Evolutionary conservation across 345 rosid species (phyloP).

Genomic region (Conringia planisiliqua): DNA sequence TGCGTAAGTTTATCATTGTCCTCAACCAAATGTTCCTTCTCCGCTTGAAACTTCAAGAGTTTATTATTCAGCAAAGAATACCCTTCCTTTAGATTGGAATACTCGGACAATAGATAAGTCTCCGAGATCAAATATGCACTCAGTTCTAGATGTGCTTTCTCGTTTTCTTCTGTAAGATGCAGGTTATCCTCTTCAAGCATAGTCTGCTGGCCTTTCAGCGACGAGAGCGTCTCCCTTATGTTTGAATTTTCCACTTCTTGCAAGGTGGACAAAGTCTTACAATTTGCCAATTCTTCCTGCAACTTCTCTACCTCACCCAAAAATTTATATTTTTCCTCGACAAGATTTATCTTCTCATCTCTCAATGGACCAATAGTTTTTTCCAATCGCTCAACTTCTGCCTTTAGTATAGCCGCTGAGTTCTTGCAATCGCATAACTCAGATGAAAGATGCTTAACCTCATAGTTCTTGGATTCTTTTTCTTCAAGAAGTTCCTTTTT

Average conservation of each 20-base stretch:
- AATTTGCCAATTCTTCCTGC: conserved; percentile 50
- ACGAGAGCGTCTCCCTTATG: conserved; percentile 39
- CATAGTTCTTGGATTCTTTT: conserved; percentile 36
- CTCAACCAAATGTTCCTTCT: conserved; percentile 39
- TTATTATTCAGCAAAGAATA: conserved; percentile 43
- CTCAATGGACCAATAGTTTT: conserved; percentile 39
- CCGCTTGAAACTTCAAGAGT: conserved; percentile 55
- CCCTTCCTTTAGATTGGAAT: conserved; percentile 43
- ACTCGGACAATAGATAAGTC: conserved; percentile 50
- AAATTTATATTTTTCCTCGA: conserved; percentile 40
- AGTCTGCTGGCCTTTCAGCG: conserved; percentile 39
- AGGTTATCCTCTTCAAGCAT: conserved; percentile 55
- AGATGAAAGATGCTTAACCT: conserved; percentile 50
- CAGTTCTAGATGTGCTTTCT: conserved; percentile 42
- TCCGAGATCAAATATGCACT: conserved; percentile 46
- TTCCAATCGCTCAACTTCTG: conserved; percentile 57
- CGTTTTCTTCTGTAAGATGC: conserved; percentile 41
- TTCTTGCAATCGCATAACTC: conserved; percentile 52
- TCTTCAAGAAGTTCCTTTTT: conserved; percentile 47
- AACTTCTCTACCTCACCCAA: conserved; percentile 52
- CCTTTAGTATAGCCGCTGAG: conserved; percentile 38
- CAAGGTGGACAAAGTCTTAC: conserved; percentile 47
- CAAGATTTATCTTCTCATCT: conserved; percentile 49
- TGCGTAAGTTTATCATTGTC: conserved; percentile 57
- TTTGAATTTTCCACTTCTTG: conserved; percentile 50